Conservation (phyloP, 2,329 filamentous ascomycete genomes). For the Botrytis squamosa region DNA sequence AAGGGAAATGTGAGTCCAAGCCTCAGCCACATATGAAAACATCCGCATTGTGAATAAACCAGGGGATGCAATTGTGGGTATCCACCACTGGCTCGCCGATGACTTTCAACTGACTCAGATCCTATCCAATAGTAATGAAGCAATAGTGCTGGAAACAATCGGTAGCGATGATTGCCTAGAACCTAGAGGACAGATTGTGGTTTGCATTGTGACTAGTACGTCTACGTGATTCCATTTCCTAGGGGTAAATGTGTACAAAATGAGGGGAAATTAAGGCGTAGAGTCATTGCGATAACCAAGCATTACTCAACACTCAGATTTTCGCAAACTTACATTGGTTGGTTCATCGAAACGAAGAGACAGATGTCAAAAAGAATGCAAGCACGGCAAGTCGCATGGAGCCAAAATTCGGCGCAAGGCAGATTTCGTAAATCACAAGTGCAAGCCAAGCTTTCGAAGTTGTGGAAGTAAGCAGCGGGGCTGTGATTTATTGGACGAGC, state of each 20-base stretch:
- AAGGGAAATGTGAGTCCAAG: neutral
- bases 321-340: neutral
- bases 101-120: constrained; percentile 1
- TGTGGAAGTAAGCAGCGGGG: neutral
- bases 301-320: neutral
- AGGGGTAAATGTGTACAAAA: neutral
- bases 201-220: constrained; percentile 3
- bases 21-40: constrained; percentile 10
- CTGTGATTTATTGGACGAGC: constrained; percentile 4
- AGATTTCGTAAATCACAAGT: neutral
- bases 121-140: constrained; percentile 6
- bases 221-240: neutral
- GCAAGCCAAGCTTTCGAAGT: neutral
- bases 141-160: neutral
- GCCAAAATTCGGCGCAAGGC: neutral
- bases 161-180: constrained; percentile 18
- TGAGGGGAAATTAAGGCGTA: constrained; percentile 13
- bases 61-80: neutral
- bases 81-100: neutral
- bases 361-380: constrained; percentile 2
- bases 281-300: constrained; percentile 12
- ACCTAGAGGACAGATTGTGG: constrained; percentile 2
- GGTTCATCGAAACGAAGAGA: constrained; percentile 1
- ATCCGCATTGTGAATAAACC: neutral
- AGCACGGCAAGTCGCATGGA: neutral